These are phyloP conservation scores for Hyphodiscus hymeniophilus DNA, from an alignment of 495 filamentous ascomycete species.

Conservation along the genomic window DNA sequence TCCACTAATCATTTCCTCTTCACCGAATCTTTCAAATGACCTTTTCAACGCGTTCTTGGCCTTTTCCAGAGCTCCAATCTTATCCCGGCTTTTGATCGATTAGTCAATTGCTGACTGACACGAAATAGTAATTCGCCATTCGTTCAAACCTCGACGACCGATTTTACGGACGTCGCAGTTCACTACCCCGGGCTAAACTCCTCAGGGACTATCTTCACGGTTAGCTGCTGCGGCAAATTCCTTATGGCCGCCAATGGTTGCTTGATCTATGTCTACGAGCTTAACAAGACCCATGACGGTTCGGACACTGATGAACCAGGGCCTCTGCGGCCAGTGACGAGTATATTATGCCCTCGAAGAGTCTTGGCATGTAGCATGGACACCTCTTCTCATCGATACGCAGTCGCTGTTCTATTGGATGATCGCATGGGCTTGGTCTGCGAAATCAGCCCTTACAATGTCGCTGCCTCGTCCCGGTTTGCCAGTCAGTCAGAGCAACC, in stretches of 20 bases:
- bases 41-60: too few species aligned
- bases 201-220: conserved; percentile 35
- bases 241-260: conserved; percentile 48
- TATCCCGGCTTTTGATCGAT: too few species aligned
- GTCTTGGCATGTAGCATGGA: conserved; percentile 60
- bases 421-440: conserved; percentile 57
- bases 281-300: conserved; percentile 25
- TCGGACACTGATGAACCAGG: conserved; percentile 14
- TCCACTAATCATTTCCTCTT: too few species aligned
- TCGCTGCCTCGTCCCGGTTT: not conserved
- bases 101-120: too few species aligned
- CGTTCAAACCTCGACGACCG: conserved; percentile 11
- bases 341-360: conserved; percentile 49
- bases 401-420: conserved; percentile 53
- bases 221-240: conserved; percentile 54
- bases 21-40: too few species aligned
- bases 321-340: conserved; percentile 37
- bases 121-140: conserved; percentile 20
- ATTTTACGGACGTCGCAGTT: conserved; percentile 29
- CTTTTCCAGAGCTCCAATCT: too few species aligned
- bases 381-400: conserved; percentile 44
- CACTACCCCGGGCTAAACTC: conserved; percentile 13
- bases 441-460: conserved; percentile 32
- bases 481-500: not conserved
- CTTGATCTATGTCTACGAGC: conserved; percentile 53